Conservation (phyloP, 371 early-diverging fungal species). For the Mortierella sp. region DNA sequence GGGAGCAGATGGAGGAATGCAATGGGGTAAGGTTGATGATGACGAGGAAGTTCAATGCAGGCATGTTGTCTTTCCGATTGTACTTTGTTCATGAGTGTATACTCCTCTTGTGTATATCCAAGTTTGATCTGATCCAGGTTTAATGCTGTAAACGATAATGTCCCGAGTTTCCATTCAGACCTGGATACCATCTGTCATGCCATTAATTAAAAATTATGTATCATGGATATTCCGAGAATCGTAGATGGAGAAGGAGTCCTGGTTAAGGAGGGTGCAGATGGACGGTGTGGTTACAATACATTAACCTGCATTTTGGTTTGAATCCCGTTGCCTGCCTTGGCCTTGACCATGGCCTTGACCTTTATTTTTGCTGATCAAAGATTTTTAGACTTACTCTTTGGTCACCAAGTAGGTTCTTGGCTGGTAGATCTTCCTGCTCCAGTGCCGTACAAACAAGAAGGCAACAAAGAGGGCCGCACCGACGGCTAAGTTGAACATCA, state of each 20-base stretch:
- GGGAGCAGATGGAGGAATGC: not conserved
- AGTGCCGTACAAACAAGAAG: conserved; percentile 73
- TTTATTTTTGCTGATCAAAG: not conserved
- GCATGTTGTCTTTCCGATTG: not conserved
- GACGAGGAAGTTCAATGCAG: not conserved
- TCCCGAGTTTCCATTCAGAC: not conserved
- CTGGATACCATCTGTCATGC: not conserved
- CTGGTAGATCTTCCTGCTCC: conserved; percentile 74
- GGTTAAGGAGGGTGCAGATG: not conserved
- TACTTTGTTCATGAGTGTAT: not conserved
- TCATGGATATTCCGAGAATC: too few species aligned
- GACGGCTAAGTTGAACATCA: conserved; percentile 75
- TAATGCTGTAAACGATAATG: not conserved
- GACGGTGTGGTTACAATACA: not conserved
- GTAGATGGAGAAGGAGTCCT: too few species aligned
- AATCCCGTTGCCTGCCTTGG: not conserved
- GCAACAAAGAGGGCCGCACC: conserved; percentile 68
- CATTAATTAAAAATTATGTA: too few species aligned
- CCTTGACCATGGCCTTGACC: not conserved
- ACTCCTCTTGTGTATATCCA: not conserved
- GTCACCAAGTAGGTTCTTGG: conserved; percentile 78
- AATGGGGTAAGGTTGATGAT: not conserved
- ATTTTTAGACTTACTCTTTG: conserved; percentile 62
- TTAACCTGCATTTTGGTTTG: not conserved
- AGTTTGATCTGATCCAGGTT: not conserved